Conservation (phyloP, 2,329 filamentous ascomycete species). For the Zymoseptoria passerinii region DNA sequence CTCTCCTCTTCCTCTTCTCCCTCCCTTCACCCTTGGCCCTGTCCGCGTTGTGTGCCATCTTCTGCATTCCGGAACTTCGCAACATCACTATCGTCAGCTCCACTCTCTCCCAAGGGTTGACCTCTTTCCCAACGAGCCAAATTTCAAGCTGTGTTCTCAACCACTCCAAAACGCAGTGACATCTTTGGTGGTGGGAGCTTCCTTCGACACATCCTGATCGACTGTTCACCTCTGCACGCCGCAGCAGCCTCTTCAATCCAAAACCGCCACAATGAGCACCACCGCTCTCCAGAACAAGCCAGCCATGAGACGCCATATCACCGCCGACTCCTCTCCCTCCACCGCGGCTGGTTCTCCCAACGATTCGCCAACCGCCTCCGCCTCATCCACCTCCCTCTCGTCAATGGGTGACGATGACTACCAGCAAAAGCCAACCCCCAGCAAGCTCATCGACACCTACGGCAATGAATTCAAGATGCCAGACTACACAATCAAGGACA, state of each 20-base stretch:
- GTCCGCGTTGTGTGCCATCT: not conserved
- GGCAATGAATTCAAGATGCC: conserved; percentile 91
- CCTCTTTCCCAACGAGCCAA: conserved; percentile 1
- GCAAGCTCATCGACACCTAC: conserved; percentile 76
- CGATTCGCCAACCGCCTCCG: conserved; percentile 55
- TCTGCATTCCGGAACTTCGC: not conserved
- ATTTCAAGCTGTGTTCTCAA: not conserved
- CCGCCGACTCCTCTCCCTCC: conserved; percentile 44
- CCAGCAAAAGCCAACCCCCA: conserved; percentile 35
- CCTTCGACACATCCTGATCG: not conserved
- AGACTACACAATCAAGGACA: conserved; percentile 95
- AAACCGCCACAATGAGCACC: conserved; percentile 36
- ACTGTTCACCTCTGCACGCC: not conserved
- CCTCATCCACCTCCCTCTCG: conserved; percentile 84
- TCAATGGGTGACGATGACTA: conserved; percentile 65
- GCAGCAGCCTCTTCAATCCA: not conserved
- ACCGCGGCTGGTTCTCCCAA: conserved; percentile 49
- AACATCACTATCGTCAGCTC: not conserved
- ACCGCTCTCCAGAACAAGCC: conserved; percentile 44
- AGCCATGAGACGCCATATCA: conserved; percentile 37
- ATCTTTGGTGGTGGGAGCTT: not conserved
- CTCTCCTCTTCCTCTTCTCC: not conserved
- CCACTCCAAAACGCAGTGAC: not conserved
- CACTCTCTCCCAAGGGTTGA: not conserved
- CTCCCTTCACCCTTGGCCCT: not conserved